phyloP scores from a whole-genome alignment of 2,329 filamentous ascomycete genomes.

The Cercospora berteroae region DNA sequence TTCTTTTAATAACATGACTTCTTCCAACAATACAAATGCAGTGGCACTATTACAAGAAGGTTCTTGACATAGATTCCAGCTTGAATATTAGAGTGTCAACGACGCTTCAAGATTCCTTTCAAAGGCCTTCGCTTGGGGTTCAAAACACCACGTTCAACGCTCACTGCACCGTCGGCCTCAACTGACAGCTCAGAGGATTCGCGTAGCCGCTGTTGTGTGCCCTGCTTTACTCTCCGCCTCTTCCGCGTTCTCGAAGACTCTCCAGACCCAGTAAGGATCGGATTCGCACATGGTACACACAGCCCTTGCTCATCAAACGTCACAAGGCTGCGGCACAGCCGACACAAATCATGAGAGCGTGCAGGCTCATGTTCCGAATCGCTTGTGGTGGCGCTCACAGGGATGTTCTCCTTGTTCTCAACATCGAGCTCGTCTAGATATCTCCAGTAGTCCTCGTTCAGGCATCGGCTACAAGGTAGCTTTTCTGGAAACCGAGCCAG shows the following conservation, averaged over 20 bases:
- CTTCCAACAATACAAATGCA: background rate
- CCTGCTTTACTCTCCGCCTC: background rate
- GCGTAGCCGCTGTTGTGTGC: background rate
- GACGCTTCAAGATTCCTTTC: conserved; percentile 6
- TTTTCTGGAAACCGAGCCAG: background rate
- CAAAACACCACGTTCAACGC: background rate
- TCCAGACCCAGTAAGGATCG: background rate
- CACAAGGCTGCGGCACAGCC: background rate
- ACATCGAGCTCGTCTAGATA: background rate
- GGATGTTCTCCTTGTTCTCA: background rate
- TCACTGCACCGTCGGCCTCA: background rate
- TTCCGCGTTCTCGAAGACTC: background rate
- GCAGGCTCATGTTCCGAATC: background rate
- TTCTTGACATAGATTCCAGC: background rate
- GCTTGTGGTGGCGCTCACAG: background rate
- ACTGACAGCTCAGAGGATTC: background rate
- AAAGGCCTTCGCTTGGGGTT: background rate
- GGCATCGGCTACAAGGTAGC: background rate
- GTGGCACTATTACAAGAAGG: background rate
- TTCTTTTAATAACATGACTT: background rate
- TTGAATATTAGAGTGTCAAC: background rate
- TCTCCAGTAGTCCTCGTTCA: background rate
- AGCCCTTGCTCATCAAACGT: conserved; percentile 1
- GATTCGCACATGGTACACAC: conserved; percentile 6
- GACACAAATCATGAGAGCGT: background rate